Percentiles rank a stretch among this genome's conserved stretches.
phyloP scores from a whole-genome alignment of 129 eudicot species.

The Glebionis coronaria region DNA sequence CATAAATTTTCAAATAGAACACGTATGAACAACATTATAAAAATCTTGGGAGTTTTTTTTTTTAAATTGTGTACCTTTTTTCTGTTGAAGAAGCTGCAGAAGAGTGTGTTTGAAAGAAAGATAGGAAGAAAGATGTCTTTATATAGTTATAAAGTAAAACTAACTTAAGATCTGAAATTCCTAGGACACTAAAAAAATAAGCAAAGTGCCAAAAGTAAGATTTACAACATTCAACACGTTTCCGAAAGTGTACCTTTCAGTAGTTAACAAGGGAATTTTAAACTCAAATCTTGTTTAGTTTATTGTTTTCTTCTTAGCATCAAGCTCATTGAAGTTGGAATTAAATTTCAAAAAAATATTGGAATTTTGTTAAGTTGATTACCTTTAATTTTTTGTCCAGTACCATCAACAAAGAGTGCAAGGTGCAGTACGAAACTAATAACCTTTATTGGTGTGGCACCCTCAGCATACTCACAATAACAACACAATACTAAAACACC shows the following conservation, averaged over 20 bases:
- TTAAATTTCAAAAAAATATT: not conserved
- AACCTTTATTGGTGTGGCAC: no score
- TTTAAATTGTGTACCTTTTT: conserved; percentile 20
- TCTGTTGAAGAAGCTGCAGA: conserved; percentile 23
- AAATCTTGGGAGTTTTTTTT: conserved; percentile 6
- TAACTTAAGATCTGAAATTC: conserved; percentile 30
- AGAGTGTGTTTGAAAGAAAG: conserved; percentile 27
- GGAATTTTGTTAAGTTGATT: not conserved
- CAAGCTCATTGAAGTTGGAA: no score
- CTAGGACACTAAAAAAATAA: conserved; percentile 39
- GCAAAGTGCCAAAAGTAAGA: conserved; percentile 58
- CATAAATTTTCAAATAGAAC: not conserved
- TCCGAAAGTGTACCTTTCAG: conserved; percentile 43
- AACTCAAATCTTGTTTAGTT: conserved; percentile 5
- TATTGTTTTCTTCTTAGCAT: not conserved
- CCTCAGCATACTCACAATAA: no score
- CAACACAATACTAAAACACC: no score
- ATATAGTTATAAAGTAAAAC: conserved; percentile 28
- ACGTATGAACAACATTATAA: not conserved
- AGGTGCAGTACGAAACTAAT: no score
- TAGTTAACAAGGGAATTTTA: conserved; percentile 44
- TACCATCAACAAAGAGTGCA: no score
- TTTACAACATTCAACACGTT: conserved; percentile 47
- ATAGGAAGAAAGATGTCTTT: conserved; percentile 21
- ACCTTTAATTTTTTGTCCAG: no score